Percentiles rank a stretch among this genome's conserved stretches.
These are phyloP conservation scores for Penicillium canescens DNA, from an alignment of 495 filamentous ascomycete species.

Conservation along the genomic window DNA sequence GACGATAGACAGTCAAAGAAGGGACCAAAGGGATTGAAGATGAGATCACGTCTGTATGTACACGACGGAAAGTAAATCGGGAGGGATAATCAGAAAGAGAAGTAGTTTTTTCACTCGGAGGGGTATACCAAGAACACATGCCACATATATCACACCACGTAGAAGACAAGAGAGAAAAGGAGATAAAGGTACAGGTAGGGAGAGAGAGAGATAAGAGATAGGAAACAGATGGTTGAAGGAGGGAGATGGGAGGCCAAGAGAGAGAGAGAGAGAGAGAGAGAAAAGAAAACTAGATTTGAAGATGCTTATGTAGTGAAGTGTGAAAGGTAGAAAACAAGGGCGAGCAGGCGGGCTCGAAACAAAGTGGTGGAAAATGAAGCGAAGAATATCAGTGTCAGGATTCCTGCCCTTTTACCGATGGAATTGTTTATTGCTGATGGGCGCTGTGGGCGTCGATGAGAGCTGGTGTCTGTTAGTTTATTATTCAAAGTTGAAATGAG, in stretches of 20 bases:
- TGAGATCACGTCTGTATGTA: constrained; percentile 10
- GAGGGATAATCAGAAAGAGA: not conserved
- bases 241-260: not conserved
- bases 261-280: not conserved
- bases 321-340: constrained; percentile 6
- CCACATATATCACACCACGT: constrained; percentile 29
- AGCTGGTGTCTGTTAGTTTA: constrained; percentile 16
- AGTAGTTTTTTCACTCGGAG: constrained; percentile 25
- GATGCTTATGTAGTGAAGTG: not conserved
- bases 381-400: constrained; percentile 1
- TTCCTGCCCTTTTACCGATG: constrained; percentile 10
- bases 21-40: too few relatives aligned
- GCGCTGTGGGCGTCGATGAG: constrained; percentile 30
- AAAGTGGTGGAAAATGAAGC: constrained; percentile 11
- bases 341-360: constrained; percentile 7
- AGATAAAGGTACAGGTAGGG: constrained; percentile 6
- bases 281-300: not conserved
- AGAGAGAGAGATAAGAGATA: constrained; percentile 3
- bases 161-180: constrained; percentile 6
- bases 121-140: constrained; percentile 36
- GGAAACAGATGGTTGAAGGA: constrained; percentile 6
- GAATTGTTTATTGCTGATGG: constrained; percentile 20
- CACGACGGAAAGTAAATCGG: constrained; percentile 10
- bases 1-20: not conserved
- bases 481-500: not conserved